A percentile compares a stretch with the other conserved stretches of the same genome.
These are phyloP conservation scores for Luffa acutangula DNA, from an alignment of 306 rosid genomes.

Conservation along the genomic window DNA sequence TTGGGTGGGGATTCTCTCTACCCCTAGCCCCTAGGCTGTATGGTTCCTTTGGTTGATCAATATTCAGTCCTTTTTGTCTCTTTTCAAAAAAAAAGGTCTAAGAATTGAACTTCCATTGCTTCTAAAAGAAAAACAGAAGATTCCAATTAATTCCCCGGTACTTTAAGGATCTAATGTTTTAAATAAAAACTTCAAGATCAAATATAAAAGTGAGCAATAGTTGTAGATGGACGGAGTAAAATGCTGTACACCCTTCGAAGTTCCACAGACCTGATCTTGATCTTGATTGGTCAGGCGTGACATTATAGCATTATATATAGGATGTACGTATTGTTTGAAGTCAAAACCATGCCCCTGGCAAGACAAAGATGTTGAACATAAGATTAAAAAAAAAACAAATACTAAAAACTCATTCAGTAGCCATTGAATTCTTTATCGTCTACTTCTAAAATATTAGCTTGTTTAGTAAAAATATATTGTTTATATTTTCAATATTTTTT, in stretches of 20 bases:
- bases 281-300: constrained; percentile 98
- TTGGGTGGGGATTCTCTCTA: too few relatives aligned
- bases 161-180: background rate
- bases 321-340: constrained; percentile 77
- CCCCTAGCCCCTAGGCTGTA: too few relatives aligned
- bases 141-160: background rate
- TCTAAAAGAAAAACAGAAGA: background rate
- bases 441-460: background rate
- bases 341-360: constrained; percentile 64
- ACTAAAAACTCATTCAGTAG: background rate
- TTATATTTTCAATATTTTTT: background rate
- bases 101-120: background rate
- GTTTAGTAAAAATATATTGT: background rate
- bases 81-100: too few relatives aligned
- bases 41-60: too few relatives aligned
- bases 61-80: too few relatives aligned
- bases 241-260: background rate
- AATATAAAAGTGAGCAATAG: background rate
- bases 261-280: constrained; percentile 88
- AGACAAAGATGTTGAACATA: background rate
- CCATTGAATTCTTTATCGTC: background rate
- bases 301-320: constrained; percentile 87
- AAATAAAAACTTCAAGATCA: background rate
- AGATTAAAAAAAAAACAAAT: background rate
- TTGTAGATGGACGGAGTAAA: background rate